Conservation (phyloP, 768 basidiomycete genomes). For the Ramaria rubella region DNA sequence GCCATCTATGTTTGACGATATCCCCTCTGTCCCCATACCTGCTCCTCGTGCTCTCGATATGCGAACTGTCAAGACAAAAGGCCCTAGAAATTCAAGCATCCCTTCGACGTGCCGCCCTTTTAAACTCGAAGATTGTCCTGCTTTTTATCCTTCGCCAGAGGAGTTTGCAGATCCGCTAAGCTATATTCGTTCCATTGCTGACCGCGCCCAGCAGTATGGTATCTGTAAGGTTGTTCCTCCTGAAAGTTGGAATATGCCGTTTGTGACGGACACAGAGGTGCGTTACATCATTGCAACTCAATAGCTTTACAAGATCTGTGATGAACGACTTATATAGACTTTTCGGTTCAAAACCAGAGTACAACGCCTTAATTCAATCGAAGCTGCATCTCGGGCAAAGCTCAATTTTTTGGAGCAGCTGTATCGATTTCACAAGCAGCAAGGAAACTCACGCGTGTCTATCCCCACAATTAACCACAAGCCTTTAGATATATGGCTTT, state of each 20-base stretch:
- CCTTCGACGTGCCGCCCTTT: conserved; percentile 61
- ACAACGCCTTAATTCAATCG: conserved; percentile 92
- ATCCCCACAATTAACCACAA: conserved; percentile 93
- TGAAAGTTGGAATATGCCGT: conserved; percentile 90
- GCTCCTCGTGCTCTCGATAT: conserved; percentile 61
- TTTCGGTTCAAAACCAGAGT: conserved; percentile 96
- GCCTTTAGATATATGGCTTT: conserved; percentile 86
- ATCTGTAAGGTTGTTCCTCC: conserved; percentile 98
- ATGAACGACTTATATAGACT: conserved; percentile 38
- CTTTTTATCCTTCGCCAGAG: conserved; percentile 80
- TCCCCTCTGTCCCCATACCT: conserved; percentile 51
- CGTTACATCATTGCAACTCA: conserved; percentile 22
- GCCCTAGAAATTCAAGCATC: conserved; percentile 38
- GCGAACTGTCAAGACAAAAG: conserved; percentile 61
- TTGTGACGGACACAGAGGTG: conserved; percentile 91
- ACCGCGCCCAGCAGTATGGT: conserved; percentile 66
- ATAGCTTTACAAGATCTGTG: conserved; percentile 15
- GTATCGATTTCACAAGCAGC: conserved; percentile 93
- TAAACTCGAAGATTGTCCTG: conserved; percentile 82
- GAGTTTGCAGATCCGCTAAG: conserved; percentile 93
- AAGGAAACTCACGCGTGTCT: conserved; percentile 84
- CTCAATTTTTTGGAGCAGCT: conserved; percentile 96
- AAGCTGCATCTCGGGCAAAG: conserved; percentile 94
- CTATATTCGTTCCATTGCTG: conserved; percentile 80
- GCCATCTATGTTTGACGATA: conserved; percentile 32